phyloP scores from a whole-genome alignment of 2,329 filamentous ascomycete species.

The Pseudogymnoascus sp. region DNA sequence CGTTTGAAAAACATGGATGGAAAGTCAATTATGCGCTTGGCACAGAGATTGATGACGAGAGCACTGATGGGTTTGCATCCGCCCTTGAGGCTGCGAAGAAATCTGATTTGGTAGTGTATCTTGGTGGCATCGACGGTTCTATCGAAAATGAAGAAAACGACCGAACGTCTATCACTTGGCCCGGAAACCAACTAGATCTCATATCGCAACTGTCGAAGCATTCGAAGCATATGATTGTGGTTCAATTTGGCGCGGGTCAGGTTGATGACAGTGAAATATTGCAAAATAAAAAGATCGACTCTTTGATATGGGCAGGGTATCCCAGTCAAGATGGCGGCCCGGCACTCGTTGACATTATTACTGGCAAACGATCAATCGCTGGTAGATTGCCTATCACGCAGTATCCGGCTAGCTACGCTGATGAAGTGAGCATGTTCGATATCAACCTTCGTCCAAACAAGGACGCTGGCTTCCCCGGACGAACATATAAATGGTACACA shows the following conservation, averaged over 20 bases:
- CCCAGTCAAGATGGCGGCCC: constrained; percentile 52
- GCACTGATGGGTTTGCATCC: constrained; percentile 23
- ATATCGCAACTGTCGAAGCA: constrained; percentile 40
- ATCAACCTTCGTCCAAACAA: constrained; percentile 45
- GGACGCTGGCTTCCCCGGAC: constrained; percentile 28
- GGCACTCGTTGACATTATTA: constrained; percentile 47
- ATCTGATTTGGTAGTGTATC: constrained; percentile 45
- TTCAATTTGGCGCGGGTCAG: constrained; percentile 42
- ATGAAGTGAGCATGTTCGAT: constrained; percentile 44
- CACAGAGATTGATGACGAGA: constrained; percentile 27
- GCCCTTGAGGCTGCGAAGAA: constrained; percentile 34
- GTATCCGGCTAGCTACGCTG: constrained; percentile 45
- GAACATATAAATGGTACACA: constrained; percentile 53
- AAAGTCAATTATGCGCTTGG: constrained; percentile 33
- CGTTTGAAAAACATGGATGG: constrained; percentile 33
- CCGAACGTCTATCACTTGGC: constrained; percentile 44
- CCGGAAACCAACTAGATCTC: constrained; percentile 42
- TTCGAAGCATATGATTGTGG: constrained; percentile 43
- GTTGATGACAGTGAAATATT: constrained; percentile 45
- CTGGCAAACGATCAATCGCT: constrained; percentile 42
- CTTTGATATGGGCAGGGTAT: constrained; percentile 51
- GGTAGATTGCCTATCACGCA: constrained; percentile 48
- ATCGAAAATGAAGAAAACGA: constrained; percentile 45
- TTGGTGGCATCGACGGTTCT: constrained; percentile 46
- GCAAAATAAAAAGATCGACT: constrained; percentile 39